A percentile compares a stretch with the other conserved stretches of the same genome.
Evolutionary conservation across 441 rosid genomes (phyloP).

Genomic region (Sinapis alba): DNA sequence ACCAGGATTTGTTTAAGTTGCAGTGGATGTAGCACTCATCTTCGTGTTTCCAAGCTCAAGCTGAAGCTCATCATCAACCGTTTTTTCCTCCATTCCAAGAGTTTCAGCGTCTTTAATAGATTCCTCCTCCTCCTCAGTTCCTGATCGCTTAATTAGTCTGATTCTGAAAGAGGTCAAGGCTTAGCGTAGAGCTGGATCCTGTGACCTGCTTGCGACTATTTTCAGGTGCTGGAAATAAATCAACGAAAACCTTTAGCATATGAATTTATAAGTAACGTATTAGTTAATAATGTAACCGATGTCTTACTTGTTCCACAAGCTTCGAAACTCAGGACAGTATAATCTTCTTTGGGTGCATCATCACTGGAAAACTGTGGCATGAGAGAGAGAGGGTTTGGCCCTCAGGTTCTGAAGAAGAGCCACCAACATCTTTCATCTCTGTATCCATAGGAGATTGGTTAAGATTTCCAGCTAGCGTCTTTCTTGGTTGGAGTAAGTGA

Average conservation of each 20-base stretch:
- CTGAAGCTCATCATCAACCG: constrained; percentile 39
- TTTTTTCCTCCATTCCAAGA: constrained; percentile 41
- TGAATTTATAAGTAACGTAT: constrained; percentile 39
- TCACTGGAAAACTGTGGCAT: constrained; percentile 32
- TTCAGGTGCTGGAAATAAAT: constrained; percentile 37
- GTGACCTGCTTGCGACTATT: constrained; percentile 33
- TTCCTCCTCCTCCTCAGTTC: constrained; percentile 37
- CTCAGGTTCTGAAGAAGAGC: constrained; percentile 32
- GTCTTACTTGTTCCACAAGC: constrained; percentile 34
- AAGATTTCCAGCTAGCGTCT: constrained; percentile 37
- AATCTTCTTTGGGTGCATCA: constrained; percentile 9
- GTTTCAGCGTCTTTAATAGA: constrained; percentile 31
- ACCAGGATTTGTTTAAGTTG: constrained; percentile 33
- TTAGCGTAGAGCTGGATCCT: constrained; percentile 34
- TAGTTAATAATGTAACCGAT: not conserved
- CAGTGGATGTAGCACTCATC: constrained; percentile 22
- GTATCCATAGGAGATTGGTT: constrained; percentile 19
- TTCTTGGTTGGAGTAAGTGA: constrained; percentile 50
- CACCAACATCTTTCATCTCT: constrained; percentile 35
- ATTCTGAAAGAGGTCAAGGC: constrained; percentile 38
- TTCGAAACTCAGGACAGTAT: constrained; percentile 22
- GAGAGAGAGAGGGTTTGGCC: constrained; percentile 37
- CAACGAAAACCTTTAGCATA: constrained; percentile 28
- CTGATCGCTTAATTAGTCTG: constrained; percentile 23
- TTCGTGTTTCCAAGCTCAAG: constrained; percentile 45